phyloP scores from a whole-genome alignment of 2,329 filamentous ascomycete species.

The Leptographium wingfieldii region DNA sequence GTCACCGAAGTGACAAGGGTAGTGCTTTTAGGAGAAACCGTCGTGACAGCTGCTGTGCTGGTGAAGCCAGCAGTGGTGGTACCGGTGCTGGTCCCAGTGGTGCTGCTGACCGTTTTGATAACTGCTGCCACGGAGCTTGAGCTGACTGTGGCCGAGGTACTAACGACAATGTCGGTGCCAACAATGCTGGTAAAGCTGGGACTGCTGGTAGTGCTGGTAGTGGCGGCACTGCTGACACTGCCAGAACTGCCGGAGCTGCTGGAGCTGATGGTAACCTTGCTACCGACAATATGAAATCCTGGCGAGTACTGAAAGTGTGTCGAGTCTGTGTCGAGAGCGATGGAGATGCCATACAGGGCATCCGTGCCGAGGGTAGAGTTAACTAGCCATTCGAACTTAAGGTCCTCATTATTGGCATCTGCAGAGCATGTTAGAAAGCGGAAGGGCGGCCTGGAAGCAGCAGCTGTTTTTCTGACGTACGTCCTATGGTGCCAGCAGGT shows the following conservation, averaged over 20 bases:
- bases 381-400: constrained; percentile 37
- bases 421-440: neutral
- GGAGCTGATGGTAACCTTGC: neutral
- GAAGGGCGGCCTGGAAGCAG: neutral
- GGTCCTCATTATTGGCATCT: constrained; percentile 30
- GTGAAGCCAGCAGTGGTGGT: neutral
- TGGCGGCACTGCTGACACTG: neutral
- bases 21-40: neutral
- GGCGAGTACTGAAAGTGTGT: constrained; percentile 47
- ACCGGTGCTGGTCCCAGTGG: neutral
- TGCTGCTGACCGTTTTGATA: neutral
- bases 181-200: neutral
- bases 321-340: constrained; percentile 33
- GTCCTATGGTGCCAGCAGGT: constrained; percentile 1
- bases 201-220: neutral
- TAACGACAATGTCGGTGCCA: neutral
- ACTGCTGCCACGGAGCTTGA: neutral
- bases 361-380: constrained; percentile 26
- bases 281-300: constrained; percentile 40
- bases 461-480: neutral
- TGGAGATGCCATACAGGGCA: constrained; percentile 42
- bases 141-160: neutral
- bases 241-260: neutral
- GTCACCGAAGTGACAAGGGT: neutral
- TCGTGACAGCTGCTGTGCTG: neutral